These are phyloP conservation scores for Mallotus japonicus DNA, from an alignment of 441 rosid species.

Conservation along the genomic window DNA sequence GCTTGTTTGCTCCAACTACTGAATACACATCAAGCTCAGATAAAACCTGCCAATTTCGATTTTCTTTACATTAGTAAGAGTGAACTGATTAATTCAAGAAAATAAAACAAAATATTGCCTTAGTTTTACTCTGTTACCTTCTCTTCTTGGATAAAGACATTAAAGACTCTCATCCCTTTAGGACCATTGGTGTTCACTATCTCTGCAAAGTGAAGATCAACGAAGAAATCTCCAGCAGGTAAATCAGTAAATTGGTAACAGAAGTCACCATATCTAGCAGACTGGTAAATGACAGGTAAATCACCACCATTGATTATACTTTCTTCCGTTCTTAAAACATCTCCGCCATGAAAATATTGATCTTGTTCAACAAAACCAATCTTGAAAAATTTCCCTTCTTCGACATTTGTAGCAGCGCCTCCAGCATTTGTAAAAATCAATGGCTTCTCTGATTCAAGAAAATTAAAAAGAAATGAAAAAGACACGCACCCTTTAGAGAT, in stretches of 20 bases:
- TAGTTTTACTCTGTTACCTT: conserved; percentile 42
- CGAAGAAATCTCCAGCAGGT: conserved; percentile 50
- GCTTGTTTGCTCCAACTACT: conserved; percentile 73
- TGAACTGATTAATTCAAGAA: not conserved
- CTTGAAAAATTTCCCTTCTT: conserved; percentile 27
- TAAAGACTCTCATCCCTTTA: conserved; percentile 74
- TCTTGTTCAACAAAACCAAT: conserved; percentile 40
- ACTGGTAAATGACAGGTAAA: conserved; percentile 56
- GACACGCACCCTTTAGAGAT: not conserved
- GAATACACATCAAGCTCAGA: conserved; percentile 74
- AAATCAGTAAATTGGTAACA: conserved; percentile 47
- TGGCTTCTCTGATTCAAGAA: conserved; percentile 45
- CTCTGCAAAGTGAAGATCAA: conserved; percentile 83
- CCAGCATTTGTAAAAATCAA: conserved; percentile 71
- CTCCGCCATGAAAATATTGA: conserved; percentile 59
- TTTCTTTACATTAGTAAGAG: not conserved
- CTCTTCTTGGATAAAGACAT: conserved; percentile 80
- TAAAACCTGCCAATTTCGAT: conserved; percentile 49
- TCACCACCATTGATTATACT: conserved; percentile 59
- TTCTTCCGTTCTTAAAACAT: conserved; percentile 62
- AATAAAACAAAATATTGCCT: not conserved
- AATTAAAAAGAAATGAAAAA: not conserved
- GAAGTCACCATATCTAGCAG: conserved; percentile 75
- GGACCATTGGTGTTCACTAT: conserved; percentile 77
- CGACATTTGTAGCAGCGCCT: conserved; percentile 40